phyloP scores from a whole-genome alignment of 176 grass and related monocot species.

The Rhynchospora pubera region DNA sequence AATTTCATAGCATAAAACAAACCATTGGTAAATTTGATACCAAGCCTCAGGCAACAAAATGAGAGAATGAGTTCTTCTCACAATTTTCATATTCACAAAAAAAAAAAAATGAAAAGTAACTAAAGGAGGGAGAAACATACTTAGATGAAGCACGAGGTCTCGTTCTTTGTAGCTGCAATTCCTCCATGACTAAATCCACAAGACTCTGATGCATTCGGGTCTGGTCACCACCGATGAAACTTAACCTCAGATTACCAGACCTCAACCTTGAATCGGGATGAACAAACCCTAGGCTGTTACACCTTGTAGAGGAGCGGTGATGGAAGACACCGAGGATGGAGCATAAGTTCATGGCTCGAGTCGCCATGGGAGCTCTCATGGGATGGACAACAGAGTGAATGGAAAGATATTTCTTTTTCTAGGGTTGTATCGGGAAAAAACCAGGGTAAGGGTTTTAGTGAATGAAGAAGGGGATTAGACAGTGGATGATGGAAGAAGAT shows the following conservation, averaged over 20 bases:
- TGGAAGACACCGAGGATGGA: constrained; percentile 43
- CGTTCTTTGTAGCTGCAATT: constrained; percentile 43
- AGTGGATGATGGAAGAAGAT: constrained; percentile 21
- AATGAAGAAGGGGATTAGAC: constrained; percentile 17
- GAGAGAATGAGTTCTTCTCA: not conserved
- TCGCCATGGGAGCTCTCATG: constrained; percentile 53
- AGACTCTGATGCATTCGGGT: constrained; percentile 34
- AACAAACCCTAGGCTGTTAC: not conserved
- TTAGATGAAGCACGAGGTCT: constrained; percentile 36
- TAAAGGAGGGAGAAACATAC: constrained; percentile 25
- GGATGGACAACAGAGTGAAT: not conserved
- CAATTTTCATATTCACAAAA: not conserved
- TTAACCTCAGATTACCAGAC: constrained; percentile 12
- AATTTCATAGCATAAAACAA: not conserved
- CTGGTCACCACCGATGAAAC: not conserved
- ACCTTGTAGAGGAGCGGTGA: constrained; percentile 21
- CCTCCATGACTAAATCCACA: constrained; percentile 52
- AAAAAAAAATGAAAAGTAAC: not conserved
- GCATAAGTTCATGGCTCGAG: constrained; percentile 37
- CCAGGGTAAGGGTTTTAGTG: not conserved
- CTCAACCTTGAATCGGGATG: not conserved
- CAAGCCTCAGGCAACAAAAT: not conserved
- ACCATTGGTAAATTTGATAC: not conserved
- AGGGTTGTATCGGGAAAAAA: not conserved
- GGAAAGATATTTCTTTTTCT: not conserved